phyloP scores from a whole-genome alignment of 257 asterid genomes.

The Cruciata laevipes region DNA sequence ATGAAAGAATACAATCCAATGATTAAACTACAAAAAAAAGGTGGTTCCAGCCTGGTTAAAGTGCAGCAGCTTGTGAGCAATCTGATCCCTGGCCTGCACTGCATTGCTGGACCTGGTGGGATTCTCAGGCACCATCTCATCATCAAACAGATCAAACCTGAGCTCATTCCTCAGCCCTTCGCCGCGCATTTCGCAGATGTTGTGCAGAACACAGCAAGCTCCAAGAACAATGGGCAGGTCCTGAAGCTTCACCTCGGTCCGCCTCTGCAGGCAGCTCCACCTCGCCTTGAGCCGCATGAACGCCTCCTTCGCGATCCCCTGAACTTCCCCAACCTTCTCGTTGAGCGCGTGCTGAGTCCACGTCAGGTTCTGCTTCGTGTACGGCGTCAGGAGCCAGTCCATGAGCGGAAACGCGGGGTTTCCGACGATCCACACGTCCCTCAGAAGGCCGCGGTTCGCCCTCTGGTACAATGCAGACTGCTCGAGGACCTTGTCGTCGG shows the following conservation, averaged over 20 bases:
- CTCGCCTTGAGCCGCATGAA: constrained; percentile 66
- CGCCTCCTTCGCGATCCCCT: constrained; percentile 46
- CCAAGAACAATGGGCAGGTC: constrained; percentile 77
- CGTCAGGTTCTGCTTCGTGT: constrained; percentile 40
- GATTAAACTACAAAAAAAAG: constrained; percentile 15
- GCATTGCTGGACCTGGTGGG: constrained; percentile 40
- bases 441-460: constrained; percentile 42
- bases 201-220: constrained; percentile 82
- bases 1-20: constrained; percentile 22
- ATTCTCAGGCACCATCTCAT: constrained; percentile 41
- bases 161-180: constrained; percentile 48
- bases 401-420: constrained; percentile 42
- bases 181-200: constrained; percentile 60
- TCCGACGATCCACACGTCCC: constrained; percentile 47
- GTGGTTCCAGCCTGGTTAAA: constrained; percentile 45
- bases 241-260: constrained; percentile 79
- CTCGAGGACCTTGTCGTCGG: constrained; percentile 66
- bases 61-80: constrained; percentile 74
- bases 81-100: constrained; percentile 46
- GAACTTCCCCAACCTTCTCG: constrained; percentile 43
- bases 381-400: constrained; percentile 76
- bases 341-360: constrained; percentile 79
- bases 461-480: constrained; percentile 65
- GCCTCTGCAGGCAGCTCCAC: constrained; percentile 73
- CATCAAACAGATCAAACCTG: constrained; percentile 59